Percentiles rank a stretch among this genome's conserved stretches.
Conservation (phyloP, 73 alveolate genomes). For the Stentor roeselii region DNA sequence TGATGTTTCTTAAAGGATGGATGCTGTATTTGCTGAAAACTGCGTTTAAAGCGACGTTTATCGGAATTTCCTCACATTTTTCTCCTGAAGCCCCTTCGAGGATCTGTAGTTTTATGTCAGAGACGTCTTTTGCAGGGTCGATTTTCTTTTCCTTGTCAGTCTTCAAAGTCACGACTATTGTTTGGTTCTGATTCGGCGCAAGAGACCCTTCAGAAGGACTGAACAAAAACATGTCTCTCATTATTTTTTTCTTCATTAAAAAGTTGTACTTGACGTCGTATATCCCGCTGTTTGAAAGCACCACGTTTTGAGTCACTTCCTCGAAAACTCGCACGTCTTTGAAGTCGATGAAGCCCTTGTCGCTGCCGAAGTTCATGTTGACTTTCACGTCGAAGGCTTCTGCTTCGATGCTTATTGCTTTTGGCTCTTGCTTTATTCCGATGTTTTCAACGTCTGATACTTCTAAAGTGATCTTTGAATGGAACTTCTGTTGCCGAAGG, state of each 20-base stretch:
- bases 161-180: slow-evolving; percentile 85
- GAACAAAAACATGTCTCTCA: slow-evolving; percentile 88
- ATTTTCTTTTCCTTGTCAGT: slow-evolving; percentile 90
- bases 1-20: slow-evolving; percentile 94
- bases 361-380: slow-evolving; percentile 85
- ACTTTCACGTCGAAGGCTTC: slow-evolving; percentile 97
- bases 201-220: slow-evolving; percentile 95
- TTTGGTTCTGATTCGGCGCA: slow-evolving; percentile 91
- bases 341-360: slow-evolving; percentile 81
- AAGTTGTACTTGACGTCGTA: slow-evolving; percentile 87
- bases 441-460: slow-evolving; percentile 96
- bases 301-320: slow-evolving; percentile 82
- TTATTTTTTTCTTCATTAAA: slow-evolving; percentile 87
- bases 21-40: slow-evolving; percentile 93
- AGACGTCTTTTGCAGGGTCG: slow-evolving; percentile 88
- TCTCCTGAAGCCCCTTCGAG: slow-evolving; percentile 93
- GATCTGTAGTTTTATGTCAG: slow-evolving; percentile 88
- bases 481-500: slow-evolving; percentile 87
- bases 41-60: slow-evolving; percentile 90
- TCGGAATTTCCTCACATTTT: slow-evolving; percentile 85
- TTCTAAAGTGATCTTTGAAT: slow-evolving; percentile 81
- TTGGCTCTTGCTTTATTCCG: slow-evolving; percentile 93
- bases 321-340: slow-evolving; percentile 97
- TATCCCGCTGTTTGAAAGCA: slow-evolving; percentile 89
- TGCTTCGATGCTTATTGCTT: slow-evolving; percentile 87